Evolutionary conservation across 768 basidiomycete genomes (phyloP).

Genomic region (Floccularia luteovirens): DNA sequence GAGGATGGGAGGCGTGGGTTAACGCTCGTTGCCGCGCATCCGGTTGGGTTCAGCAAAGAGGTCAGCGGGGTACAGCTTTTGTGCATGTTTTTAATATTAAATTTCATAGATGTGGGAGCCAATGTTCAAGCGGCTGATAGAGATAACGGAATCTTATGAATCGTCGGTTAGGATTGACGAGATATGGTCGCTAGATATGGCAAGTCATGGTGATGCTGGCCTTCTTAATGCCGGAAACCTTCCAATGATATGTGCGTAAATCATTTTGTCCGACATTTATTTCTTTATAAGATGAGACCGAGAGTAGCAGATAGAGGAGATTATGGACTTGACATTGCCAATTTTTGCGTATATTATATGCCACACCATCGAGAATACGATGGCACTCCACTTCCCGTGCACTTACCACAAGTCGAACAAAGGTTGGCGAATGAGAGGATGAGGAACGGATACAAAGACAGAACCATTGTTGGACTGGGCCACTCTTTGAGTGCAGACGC

Average conservation of each 20-base stretch:
- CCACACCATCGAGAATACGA: conserved; percentile 10
- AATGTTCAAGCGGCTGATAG: conserved; percentile 12
- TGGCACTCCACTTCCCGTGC: conserved; percentile 8
- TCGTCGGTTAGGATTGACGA: conserved; percentile 15
- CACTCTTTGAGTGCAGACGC: conserved; percentile 19
- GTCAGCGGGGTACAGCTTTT: conserved; percentile 3
- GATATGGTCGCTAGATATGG: conserved; percentile 16
- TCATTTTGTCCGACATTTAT: not conserved
- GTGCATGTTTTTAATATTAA: not conserved
- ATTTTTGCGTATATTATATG: conserved; percentile 15
- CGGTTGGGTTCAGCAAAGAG: conserved; percentile 20
- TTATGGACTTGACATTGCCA: conserved; percentile 18
- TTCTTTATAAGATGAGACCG: not conserved
- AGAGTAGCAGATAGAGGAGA: conserved; percentile 19
- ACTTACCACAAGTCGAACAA: conserved; percentile 8
- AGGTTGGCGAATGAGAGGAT: conserved; percentile 3
- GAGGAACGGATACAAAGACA: conserved; percentile 11
- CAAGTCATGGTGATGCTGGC: conserved; percentile 18
- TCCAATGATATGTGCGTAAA: conserved; percentile 13
- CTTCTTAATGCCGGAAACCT: conserved; percentile 13
- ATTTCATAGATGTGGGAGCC: conserved; percentile 16
- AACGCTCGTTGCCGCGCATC: conserved; percentile 15
- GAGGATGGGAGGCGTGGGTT: conserved; percentile 8
- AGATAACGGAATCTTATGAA: conserved; percentile 11
- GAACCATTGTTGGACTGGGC: conserved; percentile 11